Percentiles rank a stretch among this genome's conserved stretches.
phyloP scores from a whole-genome alignment of 768 basidiomycete species.

The Atractiella rhizophila region DNA sequence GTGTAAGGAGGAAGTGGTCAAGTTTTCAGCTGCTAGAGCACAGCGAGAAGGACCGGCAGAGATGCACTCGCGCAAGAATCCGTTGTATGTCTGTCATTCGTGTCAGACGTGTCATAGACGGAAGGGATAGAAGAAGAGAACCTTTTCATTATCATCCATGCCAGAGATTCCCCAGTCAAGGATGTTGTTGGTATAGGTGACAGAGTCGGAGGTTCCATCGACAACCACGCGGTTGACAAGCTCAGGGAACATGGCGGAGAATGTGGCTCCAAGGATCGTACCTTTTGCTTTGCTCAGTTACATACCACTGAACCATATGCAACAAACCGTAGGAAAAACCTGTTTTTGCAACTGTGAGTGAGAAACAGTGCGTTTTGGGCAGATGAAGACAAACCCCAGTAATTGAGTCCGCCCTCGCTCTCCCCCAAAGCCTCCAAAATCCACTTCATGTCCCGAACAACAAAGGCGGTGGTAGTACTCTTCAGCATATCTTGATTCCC shows the following conservation, averaged over 20 bases:
- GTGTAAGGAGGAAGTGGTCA: too few relatives aligned
- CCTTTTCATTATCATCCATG: too few relatives aligned
- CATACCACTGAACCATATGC: background rate
- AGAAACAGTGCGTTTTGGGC: background rate
- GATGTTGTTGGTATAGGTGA: too few relatives aligned
- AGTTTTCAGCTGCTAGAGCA: too few relatives aligned
- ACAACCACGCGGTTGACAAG: constrained; percentile 5
- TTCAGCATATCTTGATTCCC: constrained; percentile 8
- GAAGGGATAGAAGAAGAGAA: too few relatives aligned
- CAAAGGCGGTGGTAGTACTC: constrained; percentile 8
- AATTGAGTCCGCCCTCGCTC: background rate
- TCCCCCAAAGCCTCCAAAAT: constrained; percentile 12
- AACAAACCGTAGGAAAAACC: background rate
- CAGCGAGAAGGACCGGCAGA: too few relatives aligned
- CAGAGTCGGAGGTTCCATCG: background rate
- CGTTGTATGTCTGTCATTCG: too few relatives aligned
- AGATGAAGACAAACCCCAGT: background rate
- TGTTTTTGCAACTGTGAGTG: background rate
- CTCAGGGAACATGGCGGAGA: constrained; percentile 16
- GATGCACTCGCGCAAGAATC: too few relatives aligned
- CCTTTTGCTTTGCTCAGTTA: too few relatives aligned
- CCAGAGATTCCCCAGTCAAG: too few relatives aligned
- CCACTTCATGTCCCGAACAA: constrained; percentile 12
- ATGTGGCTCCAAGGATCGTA: constrained; percentile 15
- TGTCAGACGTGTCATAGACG: too few relatives aligned